Conservation (phyloP, 306 rosid genomes). For the Citrullus mucosospermus region DNA sequence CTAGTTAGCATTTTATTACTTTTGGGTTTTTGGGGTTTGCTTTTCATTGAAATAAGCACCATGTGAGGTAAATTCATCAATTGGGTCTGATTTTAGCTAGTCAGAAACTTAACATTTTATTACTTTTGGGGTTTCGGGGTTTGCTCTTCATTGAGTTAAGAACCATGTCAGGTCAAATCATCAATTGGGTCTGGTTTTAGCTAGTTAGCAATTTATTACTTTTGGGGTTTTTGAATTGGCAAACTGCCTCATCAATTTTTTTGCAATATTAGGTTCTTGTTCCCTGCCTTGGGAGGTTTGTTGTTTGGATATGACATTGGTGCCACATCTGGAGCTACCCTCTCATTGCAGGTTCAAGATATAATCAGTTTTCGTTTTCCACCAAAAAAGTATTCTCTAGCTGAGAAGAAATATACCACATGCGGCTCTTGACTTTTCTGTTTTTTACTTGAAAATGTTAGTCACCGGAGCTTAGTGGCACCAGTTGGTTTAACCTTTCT, state of each 20-base stretch:
- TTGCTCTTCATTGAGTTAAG: too few species aligned
- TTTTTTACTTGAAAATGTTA: slow-evolving; percentile 20
- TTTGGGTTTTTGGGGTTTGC: neutral
- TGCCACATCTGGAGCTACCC: slow-evolving; percentile 87
- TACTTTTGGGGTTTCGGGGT: neutral
- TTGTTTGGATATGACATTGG: slow-evolving; percentile 95
- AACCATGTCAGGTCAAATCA: neutral
- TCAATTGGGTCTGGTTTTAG: neutral
- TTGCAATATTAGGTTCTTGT: slow-evolving; percentile 54
- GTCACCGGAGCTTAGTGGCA: slow-evolving; percentile 91
- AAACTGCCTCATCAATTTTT: neutral
- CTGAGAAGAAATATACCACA: neutral
- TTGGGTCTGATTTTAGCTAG: neutral
- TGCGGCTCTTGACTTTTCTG: neutral
- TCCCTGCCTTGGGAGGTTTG: slow-evolving; percentile 96
- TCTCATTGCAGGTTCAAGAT: slow-evolving; percentile 58
- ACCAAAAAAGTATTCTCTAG: neutral
- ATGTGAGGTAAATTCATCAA: neutral
- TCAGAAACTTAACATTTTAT: too few species aligned
- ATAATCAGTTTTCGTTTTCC: neutral
- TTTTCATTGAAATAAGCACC: neutral
- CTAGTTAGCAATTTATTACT: neutral
- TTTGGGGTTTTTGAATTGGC: neutral
- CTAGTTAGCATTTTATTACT: neutral
- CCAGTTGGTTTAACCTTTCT: slow-evolving; percentile 68